Base-by-base conservation (phyloP, 2,329 filamentous ascomycete species). In the Alternaria brassicicola region DNA sequence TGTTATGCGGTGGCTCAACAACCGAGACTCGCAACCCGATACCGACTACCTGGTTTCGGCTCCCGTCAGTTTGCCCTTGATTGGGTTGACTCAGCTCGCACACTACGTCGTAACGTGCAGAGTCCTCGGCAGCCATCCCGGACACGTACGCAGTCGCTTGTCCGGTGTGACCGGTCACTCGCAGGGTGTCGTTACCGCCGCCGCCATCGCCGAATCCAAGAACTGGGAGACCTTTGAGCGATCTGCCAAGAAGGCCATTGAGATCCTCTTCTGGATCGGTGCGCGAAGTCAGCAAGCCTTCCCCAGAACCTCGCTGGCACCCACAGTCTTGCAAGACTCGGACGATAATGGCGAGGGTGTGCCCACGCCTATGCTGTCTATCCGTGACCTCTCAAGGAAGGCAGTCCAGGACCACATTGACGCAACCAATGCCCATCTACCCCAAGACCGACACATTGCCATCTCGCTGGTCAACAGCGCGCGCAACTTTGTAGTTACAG, bases 181-280 rank as follows among this genome's bases (percentile, higher is more conserved):
- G 0, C 95, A 99, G 78, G 95, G 95, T 76, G 89, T 99, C 17
- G 91, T 99, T 61, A 93, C 96, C 62, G 95, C 95, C 23, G 93
- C 94, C 28, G 91, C 91, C 23, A 96, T 95, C 58, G 91, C 96
- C 2, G 92, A 94, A 5, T 92, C 93, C 4, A 90, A 92, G 67
- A 93, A 90, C 26, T 99, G 95, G 95, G 93, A 97, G 63, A 91
- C 91, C 1, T 99, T 95, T 77, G 87, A 90, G 65, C 88, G 91
- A 72, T 87, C 92, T 54, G 86, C 92, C 54, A 89, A 85, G 70
- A 88, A 92, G 67, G 91, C 94, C 3, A 83, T 99, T 64, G 95
- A 91, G 28, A 92, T 97, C 72, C 89, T 99, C 28, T 99, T 99
- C 84, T 99, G 95, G 95, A 97, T 99, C 67, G 95, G 96, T 76